Base-by-base conservation (phyloP, 2,329 filamentous ascomycete species). In the Microsporum audouinii region DNA sequence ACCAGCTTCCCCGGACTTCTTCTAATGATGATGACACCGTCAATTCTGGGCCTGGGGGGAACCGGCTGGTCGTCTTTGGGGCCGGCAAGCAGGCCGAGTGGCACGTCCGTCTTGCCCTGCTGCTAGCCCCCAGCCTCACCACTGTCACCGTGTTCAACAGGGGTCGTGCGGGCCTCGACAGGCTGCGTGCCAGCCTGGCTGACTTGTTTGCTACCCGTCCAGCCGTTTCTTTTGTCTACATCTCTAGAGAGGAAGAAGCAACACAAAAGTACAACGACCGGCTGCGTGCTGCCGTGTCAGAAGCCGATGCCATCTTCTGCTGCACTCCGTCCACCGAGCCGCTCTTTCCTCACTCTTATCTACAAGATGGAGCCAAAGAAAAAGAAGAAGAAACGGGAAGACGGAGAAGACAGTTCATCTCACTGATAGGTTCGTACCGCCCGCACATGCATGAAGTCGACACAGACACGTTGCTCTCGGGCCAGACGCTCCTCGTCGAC, bases 121-220 rank as follows among this genome's bases (percentile, higher is more conserved):
- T 92, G 2, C 66, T 78, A 0, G 65, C 73, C 5, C 69, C 64
- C 0, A 64, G 68, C 0, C 71, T 80, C 14, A 83, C 84, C 64
- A 82, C 84, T 53, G 80, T 96, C 58, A 87, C 90, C 68, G 84
- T 96, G 66, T 84, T 96, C 67, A 94, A 91, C 68, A 85, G 88
- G 10, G 69, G 72, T 2, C 77, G 78, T 12, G 82, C 85, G 69
- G 83, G 86, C 27, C 85, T 87, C 78, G 82, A 86, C 69, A 83
- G 86, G 27, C 85, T 87, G 78, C 77, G 78, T 12, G 82, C 85
- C 69, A 83, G 86, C 29, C 85, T 87, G 78, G 82, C 85, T 69
- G 82, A 86, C 27, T 84, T 87, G 78, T 59, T 59, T 1, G 55
- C 63, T 1, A 68, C 68, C 5, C 75, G 77, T 68, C 73, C 77